Evolutionary conservation across 2,329 filamentous ascomycete species (phyloP), one percentile per base, ranked within the genome.

Genomic region (Xylariaceae sp.): DNA sequence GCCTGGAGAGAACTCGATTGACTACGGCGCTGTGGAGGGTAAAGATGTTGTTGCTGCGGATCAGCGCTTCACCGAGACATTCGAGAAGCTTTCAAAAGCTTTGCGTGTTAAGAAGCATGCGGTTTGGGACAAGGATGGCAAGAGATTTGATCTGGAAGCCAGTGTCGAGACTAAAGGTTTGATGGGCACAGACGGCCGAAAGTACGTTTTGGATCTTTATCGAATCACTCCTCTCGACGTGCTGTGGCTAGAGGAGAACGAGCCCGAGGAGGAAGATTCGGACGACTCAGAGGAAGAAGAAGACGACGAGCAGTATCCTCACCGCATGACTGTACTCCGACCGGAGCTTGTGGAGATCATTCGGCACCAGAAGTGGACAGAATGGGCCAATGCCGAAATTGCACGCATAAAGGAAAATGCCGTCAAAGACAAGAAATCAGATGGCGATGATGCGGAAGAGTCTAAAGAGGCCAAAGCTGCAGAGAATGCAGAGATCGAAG

Each of bases 161-260:
- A 97, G 92, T 64, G 92, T 99, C 13, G 94, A 99, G 73, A 99
- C 94, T 48, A 99, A 99, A 77, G 94, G 94, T 48, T 78, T 99
- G n/a, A 79, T 99, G 63, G 94, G 94, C 44, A 99, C 94, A 1
- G 94, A 99, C 66, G 94, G 92, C 36, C 84, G 94, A 63, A 97
- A 96, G 70, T 99, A 99, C 67, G 90, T 97, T n/a, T 82, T 99
- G 46, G 94, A 99, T 65, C 76, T 99, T 48, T 99, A 99, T 76
- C 86, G 94, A 52, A 87, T 97, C 58, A 96, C 94, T 3, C 94
- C 94, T 6, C 75, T 97, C 51, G 94, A 99, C 70, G 85, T 97
- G 50, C 73, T 80, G 18, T 99, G 95, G 92, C 80, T 96, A 62
- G 93, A 99, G 60, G 86, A 93, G 68, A 78, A 83, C 60, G 77